Evolutionary conservation across 345 rosid species (phyloP).

Genomic region (Cardamine resedifolia): DNA sequence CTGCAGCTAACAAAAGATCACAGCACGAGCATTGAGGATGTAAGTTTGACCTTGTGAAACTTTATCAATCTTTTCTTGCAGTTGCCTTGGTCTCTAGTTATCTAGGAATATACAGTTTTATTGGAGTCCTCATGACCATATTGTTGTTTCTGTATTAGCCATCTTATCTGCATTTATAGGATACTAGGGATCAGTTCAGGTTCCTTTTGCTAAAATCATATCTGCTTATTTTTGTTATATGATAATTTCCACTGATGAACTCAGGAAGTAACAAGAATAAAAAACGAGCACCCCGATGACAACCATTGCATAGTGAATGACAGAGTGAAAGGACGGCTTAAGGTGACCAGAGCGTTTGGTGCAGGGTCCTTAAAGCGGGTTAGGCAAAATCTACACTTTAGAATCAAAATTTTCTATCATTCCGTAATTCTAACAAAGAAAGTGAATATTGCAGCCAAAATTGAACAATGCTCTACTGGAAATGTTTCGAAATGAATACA

Average conservation of each 20-base stretch:
- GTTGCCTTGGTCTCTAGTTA: not conserved
- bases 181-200: not conserved
- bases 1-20: slow-evolving; percentile 95
- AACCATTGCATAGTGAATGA: slow-evolving; percentile 81
- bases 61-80: not conserved
- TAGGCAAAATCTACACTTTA: slow-evolving; percentile 7
- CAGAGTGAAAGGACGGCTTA: slow-evolving; percentile 92
- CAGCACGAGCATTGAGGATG: slow-evolving; percentile 95
- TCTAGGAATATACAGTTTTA: not conserved
- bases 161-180: not conserved
- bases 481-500: slow-evolving; percentile 84
- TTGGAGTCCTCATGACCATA: not conserved
- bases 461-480: slow-evolving; percentile 73
- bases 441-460: slow-evolving; percentile 66
- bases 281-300: slow-evolving; percentile 95
- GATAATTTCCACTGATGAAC: slow-evolving; percentile 28
- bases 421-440: slow-evolving; percentile 16
- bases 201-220: not conserved
- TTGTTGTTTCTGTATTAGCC: not conserved
- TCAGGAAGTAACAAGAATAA: slow-evolving; percentile 92
- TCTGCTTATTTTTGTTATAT: slow-evolving; percentile 1
- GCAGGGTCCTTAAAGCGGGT: slow-evolving; percentile 98
- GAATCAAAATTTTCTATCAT: not conserved
- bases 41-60: slow-evolving; percentile 43
- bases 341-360: slow-evolving; percentile 98